Conservation (phyloP, 805 yeast species). For the Candida krabiensis region DNA sequence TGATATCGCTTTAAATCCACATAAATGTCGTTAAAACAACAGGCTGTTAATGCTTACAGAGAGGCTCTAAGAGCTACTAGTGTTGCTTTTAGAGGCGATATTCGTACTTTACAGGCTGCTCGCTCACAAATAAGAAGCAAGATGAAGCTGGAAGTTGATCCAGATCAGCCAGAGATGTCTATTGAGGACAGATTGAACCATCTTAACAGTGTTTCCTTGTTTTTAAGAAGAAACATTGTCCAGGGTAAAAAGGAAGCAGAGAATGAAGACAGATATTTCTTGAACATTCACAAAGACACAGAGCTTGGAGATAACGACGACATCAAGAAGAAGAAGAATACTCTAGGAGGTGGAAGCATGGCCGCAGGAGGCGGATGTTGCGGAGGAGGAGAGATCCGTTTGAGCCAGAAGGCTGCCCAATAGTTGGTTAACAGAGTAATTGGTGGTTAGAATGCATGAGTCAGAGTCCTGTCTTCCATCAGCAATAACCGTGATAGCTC, state of each 20-base stretch:
- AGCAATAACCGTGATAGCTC: too few relatives aligned
- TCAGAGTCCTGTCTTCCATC: too few relatives aligned
- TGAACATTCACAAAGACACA: constrained; percentile 76
- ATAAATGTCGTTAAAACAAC: constrained; percentile 21
- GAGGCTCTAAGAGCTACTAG: constrained; percentile 65
- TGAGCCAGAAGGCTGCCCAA: constrained; percentile 22
- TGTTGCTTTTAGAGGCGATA: constrained; percentile 56
- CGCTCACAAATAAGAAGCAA: constrained; percentile 59
- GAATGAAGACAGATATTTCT: constrained; percentile 43
- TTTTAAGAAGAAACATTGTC: constrained; percentile 75
- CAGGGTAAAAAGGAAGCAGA: constrained; percentile 60
- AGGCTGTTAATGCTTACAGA: constrained; percentile 53
- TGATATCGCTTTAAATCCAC: too few relatives aligned
- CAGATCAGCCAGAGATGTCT: constrained; percentile 47
- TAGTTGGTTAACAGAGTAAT: neutral
- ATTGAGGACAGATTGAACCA: constrained; percentile 51
- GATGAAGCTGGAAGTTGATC: constrained; percentile 35
- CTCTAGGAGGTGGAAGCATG: constrained; percentile 32
- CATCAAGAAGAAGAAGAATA: constrained; percentile 51
- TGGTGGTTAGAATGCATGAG: too few relatives aligned
- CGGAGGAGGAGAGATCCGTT: constrained; percentile 45
- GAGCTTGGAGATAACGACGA: constrained; percentile 92
- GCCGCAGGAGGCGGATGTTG: constrained; percentile 57
- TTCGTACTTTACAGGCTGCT: constrained; percentile 53
- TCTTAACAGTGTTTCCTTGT: constrained; percentile 68